Percentiles rank a stretch among this genome's conserved stretches.
These are phyloP conservation scores for Fusarium succisae DNA, from an alignment of 2,329 filamentous ascomycete genomes.

Conservation along the genomic window DNA sequence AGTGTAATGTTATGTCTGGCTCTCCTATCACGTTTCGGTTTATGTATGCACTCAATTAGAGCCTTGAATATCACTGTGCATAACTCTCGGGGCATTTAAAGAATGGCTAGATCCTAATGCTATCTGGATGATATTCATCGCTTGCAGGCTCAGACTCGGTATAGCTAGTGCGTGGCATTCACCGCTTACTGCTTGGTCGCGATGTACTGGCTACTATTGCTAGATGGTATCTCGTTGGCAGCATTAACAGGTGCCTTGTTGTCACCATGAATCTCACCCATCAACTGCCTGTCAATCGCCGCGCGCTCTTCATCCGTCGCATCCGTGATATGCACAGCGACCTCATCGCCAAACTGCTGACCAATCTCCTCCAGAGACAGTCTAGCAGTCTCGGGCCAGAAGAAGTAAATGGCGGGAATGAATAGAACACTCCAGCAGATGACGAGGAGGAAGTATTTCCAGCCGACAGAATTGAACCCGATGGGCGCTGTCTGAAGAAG, in stretches of 20 bases:
- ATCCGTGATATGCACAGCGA: constrained; percentile 57
- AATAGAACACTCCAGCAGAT: constrained; percentile 53
- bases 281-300: constrained; percentile 13
- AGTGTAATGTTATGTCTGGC: accelerated
- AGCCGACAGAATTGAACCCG: constrained; percentile 54
- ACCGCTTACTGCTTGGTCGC: not conserved
- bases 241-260: not conserved
- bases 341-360: constrained; percentile 56
- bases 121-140: accelerated
- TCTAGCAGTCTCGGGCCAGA: constrained; percentile 44
- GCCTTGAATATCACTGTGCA: accelerated
- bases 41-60: accelerated
- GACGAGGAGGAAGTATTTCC: constrained; percentile 61
- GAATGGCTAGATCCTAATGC: accelerated
- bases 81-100: accelerated
- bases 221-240: not conserved
- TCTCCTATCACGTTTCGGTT: not conserved
- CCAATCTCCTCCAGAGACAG: constrained; percentile 55
- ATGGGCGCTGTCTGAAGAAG: constrained; percentile 54
- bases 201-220: constrained; percentile 8
- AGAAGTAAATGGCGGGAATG: constrained; percentile 46
- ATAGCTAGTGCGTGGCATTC: not conserved
- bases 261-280: not conserved
- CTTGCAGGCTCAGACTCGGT: not conserved
- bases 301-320: constrained; percentile 47